These are phyloP conservation scores for Piloderma croceum DNA, from an alignment of 768 basidiomycete genomes.

Conservation along the genomic window DNA sequence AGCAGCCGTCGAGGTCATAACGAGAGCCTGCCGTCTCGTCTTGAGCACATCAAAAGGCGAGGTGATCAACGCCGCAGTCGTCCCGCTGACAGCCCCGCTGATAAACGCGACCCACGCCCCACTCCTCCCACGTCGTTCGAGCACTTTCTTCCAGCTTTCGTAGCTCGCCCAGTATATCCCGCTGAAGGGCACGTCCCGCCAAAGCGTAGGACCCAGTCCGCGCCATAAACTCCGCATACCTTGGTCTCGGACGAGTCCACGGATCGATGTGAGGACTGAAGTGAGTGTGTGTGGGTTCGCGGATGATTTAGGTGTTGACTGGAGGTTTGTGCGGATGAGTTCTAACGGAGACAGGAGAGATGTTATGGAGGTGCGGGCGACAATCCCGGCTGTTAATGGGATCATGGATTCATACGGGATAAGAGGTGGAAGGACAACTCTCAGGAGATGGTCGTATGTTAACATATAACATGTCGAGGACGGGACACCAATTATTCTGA, in stretches of 20 bases:
- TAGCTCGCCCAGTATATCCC: conserved; percentile 97
- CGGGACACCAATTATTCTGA: conserved; percentile 84
- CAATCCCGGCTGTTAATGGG: conserved; percentile 77
- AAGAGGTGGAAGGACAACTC: conserved; percentile 54
- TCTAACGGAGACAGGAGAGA: conserved; percentile 84
- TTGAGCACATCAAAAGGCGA: conserved; percentile 97
- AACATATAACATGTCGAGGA: conserved; percentile 92
- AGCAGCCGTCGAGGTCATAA: conserved; percentile 52
- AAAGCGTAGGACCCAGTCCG: conserved; percentile 86
- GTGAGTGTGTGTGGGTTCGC: conserved; percentile 70
- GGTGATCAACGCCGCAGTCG: conserved; percentile 78
- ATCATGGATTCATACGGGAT: conserved; percentile 48
- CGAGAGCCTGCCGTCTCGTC: conserved; percentile 81
- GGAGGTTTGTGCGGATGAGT: conserved; percentile 88
- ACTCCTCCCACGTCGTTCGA: conserved; percentile 46
- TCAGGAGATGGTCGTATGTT: conserved; percentile 84
- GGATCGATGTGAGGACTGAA: conserved; percentile 64
- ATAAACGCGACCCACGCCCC: conserved; percentile 74
- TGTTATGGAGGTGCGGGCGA: conserved; percentile 76
- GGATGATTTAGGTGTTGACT: conserved; percentile 74
- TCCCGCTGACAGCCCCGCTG: conserved; percentile 89
- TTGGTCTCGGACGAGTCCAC: conserved; percentile 49
- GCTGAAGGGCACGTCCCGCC: conserved; percentile 97
- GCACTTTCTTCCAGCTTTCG: conserved; percentile 68
- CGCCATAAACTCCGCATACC: conserved; percentile 80